Conservation (phyloP, 2,329 filamentous ascomycete species). For the Penicillium vulpinum region DNA sequence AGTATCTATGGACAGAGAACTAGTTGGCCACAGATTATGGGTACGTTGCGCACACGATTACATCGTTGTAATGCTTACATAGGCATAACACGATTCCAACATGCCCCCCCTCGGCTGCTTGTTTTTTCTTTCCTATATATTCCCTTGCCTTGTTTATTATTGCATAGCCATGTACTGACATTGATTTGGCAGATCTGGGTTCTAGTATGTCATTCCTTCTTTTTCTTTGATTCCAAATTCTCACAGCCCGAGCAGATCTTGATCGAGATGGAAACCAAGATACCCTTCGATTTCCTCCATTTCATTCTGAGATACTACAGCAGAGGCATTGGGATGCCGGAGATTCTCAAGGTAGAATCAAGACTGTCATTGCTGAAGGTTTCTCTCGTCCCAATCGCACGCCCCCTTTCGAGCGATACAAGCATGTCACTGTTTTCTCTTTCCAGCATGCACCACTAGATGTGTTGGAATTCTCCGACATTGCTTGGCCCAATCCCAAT, state of each 20-base stretch:
- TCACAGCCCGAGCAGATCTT: constrained; percentile 31
- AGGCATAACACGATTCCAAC: neutral
- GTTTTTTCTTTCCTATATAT: neutral
- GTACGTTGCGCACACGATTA: constrained; percentile 38
- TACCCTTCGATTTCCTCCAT: constrained; percentile 69
- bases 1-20: constrained; percentile 55
- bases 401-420: constrained; percentile 63
- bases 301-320: constrained; percentile 67
- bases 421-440: constrained; percentile 74
- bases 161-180: neutral
- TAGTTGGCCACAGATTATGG: constrained; percentile 55
- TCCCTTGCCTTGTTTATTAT: neutral
- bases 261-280: constrained; percentile 61
- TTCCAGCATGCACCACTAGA: constrained; percentile 86
- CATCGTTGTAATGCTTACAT: too few species aligned
- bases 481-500: constrained; percentile 74
- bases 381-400: constrained; percentile 54
- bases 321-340: constrained; percentile 71
- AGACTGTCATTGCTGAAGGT: constrained; percentile 72
- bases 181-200: constrained; percentile 33
- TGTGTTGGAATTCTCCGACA: constrained; percentile 68
- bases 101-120: too few species aligned
- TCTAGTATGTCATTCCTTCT: constrained; percentile 27
- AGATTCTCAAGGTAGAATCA: constrained; percentile 73
- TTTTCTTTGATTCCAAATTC: constrained; percentile 34